Evolutionary conservation across 148 eudicot species (phyloP).

Genomic region (Vaccinium darrowii): DNA sequence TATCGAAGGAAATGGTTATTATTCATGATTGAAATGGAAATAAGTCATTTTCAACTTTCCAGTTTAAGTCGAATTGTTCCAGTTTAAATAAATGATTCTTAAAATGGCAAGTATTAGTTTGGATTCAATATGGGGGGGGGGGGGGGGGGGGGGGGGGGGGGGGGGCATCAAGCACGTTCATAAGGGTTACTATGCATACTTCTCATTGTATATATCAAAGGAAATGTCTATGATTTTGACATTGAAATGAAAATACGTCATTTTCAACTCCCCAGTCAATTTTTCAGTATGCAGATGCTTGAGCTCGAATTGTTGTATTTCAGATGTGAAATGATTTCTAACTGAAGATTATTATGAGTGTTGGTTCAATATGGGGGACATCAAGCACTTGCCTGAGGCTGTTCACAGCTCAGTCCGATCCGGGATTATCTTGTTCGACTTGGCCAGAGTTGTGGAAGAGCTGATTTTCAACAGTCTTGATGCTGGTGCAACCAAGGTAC

Average conservation of each 20-base stretch:
- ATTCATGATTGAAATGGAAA: no score
- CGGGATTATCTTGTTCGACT: slow-evolving; percentile 59
- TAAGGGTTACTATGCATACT: not conserved
- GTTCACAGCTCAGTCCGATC: slow-evolving; percentile 77
- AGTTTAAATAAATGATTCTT: no score
- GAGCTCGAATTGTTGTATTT: not conserved
- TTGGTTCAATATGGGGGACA: slow-evolving; percentile 50
- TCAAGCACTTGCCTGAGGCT: slow-evolving; percentile 64
- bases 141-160: no score
- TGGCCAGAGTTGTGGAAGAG: slow-evolving; percentile 87
- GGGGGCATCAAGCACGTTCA: no score
- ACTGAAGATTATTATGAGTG: not conserved
- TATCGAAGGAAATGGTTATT: no score
- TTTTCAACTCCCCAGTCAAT: not conserved
- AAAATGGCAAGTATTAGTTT: no score
- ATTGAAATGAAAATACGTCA: not conserved
- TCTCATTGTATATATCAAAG: not conserved
- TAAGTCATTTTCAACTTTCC: no score
- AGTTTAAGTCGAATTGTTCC: no score
- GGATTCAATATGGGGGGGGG: no score
- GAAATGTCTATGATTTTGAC: not conserved
- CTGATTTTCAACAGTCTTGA: slow-evolving; percentile 90
- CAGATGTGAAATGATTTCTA: slow-evolving; percentile 14
- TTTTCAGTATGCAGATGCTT: not conserved
- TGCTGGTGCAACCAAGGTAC: slow-evolving; percentile 89